Conservation (phyloP, 2,329 filamentous ascomycete genomes). For the Beauveria medogensis region DNA sequence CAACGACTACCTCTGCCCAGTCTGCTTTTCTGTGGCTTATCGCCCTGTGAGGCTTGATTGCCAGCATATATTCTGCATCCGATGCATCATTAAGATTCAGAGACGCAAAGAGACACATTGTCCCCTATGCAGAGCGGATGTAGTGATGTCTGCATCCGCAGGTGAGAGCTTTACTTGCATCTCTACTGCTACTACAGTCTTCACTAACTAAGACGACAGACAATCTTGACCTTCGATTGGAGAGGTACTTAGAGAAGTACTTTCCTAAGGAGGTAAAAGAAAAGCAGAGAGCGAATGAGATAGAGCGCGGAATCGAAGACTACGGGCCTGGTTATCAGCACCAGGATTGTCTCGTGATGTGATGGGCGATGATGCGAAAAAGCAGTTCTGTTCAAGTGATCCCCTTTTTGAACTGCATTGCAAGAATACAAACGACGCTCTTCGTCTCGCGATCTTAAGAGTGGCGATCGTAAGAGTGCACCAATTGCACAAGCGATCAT, state of each 20-base stretch:
- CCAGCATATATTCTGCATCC: constrained; percentile 72
- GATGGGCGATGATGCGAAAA: constrained; percentile 12
- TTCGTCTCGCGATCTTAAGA: neutral
- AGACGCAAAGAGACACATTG: constrained; percentile 59
- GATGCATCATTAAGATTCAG: constrained; percentile 75
- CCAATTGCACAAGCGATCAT: neutral
- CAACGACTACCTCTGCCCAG: constrained; percentile 76
- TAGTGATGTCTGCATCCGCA: constrained; percentile 61
- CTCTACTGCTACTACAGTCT: neutral
- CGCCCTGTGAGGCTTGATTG: constrained; percentile 72
- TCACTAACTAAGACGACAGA: constrained; percentile 31
- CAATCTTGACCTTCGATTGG: constrained; percentile 61
- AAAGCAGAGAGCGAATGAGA: constrained; percentile 64
- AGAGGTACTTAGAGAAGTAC: constrained; percentile 63
- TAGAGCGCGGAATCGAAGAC: constrained; percentile 63
- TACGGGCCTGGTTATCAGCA: constrained; percentile 59
- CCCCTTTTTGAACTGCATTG: neutral
- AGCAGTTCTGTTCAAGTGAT: neutral
- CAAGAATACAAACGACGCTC: neutral
- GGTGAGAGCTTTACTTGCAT: constrained; percentile 33
- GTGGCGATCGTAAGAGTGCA: neutral
- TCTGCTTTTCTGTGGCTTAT: constrained; percentile 74
- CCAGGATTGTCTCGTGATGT: constrained; percentile 55
- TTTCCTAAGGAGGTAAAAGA: constrained; percentile 64
- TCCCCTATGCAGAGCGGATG: constrained; percentile 66